Percentiles rank a stretch among this genome's conserved stretches.
phyloP scores from a whole-genome alignment of 768 basidiomycete species.

The Nidularia pulvinata region DNA sequence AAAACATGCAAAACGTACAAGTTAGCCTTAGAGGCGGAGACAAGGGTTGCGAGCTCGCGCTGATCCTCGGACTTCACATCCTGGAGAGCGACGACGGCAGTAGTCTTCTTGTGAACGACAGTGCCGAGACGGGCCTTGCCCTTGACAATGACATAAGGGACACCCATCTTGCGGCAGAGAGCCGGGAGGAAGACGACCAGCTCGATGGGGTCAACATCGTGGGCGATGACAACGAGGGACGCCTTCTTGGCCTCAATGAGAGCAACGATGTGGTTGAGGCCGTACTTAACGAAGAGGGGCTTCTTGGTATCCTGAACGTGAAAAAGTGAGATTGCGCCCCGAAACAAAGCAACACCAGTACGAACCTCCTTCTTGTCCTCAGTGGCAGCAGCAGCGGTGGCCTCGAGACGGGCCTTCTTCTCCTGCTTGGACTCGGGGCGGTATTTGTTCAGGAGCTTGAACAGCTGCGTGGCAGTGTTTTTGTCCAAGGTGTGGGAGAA shows the following conservation, averaged over 20 bases:
- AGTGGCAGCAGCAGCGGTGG: conserved; percentile 74
- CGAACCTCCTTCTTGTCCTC: conserved; percentile 70
- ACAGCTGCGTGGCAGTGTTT: conserved; percentile 98
- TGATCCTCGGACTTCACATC: conserved; percentile 96
- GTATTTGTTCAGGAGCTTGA: conserved; percentile 98
- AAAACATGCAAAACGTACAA: too few relatives aligned
- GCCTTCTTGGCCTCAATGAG: conserved; percentile 99
- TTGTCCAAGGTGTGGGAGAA: conserved; percentile 98
- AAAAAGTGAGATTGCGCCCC: too few relatives aligned
- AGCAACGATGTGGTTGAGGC: conserved; percentile 95
- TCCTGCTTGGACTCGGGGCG: conserved; percentile 94
- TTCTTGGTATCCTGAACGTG: conserved; percentile 79
- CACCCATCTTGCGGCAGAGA: conserved; percentile 99
- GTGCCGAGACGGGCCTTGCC: conserved; percentile 98
- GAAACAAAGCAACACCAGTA: too few relatives aligned
- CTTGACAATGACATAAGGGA: conserved; percentile 98
- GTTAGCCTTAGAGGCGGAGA: conserved; percentile 96
- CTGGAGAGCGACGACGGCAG: conserved; percentile 87
- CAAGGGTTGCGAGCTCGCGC: conserved; percentile 89
- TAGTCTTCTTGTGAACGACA: conserved; percentile 98
- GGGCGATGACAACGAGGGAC: conserved; percentile 91
- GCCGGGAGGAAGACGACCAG: conserved; percentile 98
- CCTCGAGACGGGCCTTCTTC: conserved; percentile 92
- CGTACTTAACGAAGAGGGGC: conserved; percentile 94
- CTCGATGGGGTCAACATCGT: conserved; percentile 99